Conservation (phyloP, 2,329 filamentous ascomycete species). For the Westerdykella sp. region DNA sequence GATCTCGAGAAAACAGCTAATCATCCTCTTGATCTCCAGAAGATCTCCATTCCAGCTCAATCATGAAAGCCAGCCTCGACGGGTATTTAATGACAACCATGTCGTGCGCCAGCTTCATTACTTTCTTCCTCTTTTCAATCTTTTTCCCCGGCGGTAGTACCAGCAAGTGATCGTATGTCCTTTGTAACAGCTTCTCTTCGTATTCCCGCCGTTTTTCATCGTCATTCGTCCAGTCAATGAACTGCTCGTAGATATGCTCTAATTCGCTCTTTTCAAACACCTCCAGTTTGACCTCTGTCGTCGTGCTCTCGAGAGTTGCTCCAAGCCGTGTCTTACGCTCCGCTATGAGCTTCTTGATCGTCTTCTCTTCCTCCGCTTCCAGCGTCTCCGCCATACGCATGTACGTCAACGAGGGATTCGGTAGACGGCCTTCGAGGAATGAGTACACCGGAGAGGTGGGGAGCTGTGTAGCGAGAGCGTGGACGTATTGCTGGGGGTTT, state of each 20-base stretch:
- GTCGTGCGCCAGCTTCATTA: slow-evolving; percentile 72
- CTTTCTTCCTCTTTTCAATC: slow-evolving; percentile 60
- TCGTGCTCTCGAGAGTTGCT: slow-evolving; percentile 76
- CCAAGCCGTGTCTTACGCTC: slow-evolving; percentile 84
- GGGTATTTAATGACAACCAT: slow-evolving; percentile 97
- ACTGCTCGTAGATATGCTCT: slow-evolving; percentile 71
- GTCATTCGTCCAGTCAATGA: slow-evolving; percentile 86
- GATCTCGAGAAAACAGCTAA: too few species aligned
- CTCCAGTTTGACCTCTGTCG: slow-evolving; percentile 78
- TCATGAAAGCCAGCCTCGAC: slow-evolving; percentile 83
- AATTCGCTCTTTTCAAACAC: slow-evolving; percentile 69
- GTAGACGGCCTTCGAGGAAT: slow-evolving; percentile 75
- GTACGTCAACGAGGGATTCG: slow-evolving; percentile 73
- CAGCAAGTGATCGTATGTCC: slow-evolving; percentile 71
- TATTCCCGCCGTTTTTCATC: slow-evolving; percentile 77
- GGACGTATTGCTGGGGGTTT: slow-evolving; percentile 65
- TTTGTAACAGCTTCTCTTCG: slow-evolving; percentile 81
- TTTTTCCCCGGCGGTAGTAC: slow-evolving; percentile 65
- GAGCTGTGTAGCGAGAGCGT: slow-evolving; percentile 68
- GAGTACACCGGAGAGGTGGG: slow-evolving; percentile 76
- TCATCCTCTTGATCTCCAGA: slow-evolving; percentile 35
- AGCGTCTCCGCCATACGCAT: slow-evolving; percentile 74
- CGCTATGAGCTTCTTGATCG: slow-evolving; percentile 82
- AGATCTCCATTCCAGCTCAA: slow-evolving; percentile 79
- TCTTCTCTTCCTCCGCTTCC: slow-evolving; percentile 80